Conservation (phyloP, 2,329 filamentous ascomycete species). For the Elsinoe necatrix region DNA sequence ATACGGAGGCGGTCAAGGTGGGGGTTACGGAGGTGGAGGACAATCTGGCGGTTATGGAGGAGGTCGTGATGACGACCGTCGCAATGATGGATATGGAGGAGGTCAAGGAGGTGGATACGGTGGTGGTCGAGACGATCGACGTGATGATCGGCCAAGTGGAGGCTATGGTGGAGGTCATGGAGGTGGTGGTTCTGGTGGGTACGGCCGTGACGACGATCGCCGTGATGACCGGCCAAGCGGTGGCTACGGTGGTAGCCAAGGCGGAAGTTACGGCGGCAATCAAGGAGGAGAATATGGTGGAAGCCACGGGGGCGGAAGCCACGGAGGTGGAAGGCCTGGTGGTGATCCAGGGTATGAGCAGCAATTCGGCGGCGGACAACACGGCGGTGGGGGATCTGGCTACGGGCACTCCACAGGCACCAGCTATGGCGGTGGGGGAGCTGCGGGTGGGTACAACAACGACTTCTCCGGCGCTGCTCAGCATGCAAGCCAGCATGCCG, state of each 20-base stretch:
- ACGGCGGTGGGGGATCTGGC: conserved; percentile 15
- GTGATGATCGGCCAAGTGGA: conserved; percentile 15
- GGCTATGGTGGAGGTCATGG: conserved; percentile 17
- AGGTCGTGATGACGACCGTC: conserved; percentile 6
- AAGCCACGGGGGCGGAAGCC: conserved; percentile 15
- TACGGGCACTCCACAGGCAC: conserved; percentile 35
- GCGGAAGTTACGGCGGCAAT: conserved; percentile 19
- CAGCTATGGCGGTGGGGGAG: conserved; percentile 34
- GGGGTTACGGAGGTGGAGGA: conserved; percentile 19
- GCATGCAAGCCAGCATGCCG: conserved; percentile 48
- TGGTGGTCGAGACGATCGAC: conserved; percentile 17
- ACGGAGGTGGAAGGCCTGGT: conserved; percentile 13
- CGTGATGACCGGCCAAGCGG: conserved; percentile 9
- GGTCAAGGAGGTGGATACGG: conserved; percentile 24
- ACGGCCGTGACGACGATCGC: conserved; percentile 13
- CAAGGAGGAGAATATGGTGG: conserved; percentile 20
- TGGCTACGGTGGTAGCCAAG: conserved; percentile 19
- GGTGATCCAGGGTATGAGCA: conserved; percentile 22
- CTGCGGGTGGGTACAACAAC: conserved; percentile 35
- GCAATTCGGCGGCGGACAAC: conserved; percentile 22
- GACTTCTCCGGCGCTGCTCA: conserved; percentile 47
- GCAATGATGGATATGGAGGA: conserved; percentile 20
- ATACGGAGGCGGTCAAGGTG: conserved; percentile 20
- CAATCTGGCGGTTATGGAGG: conserved; percentile 15
- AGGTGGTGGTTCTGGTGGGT: conserved; percentile 7